Conservation (phyloP, 2,329 filamentous ascomycete species). For the Aureobasidium sp. region DNA sequence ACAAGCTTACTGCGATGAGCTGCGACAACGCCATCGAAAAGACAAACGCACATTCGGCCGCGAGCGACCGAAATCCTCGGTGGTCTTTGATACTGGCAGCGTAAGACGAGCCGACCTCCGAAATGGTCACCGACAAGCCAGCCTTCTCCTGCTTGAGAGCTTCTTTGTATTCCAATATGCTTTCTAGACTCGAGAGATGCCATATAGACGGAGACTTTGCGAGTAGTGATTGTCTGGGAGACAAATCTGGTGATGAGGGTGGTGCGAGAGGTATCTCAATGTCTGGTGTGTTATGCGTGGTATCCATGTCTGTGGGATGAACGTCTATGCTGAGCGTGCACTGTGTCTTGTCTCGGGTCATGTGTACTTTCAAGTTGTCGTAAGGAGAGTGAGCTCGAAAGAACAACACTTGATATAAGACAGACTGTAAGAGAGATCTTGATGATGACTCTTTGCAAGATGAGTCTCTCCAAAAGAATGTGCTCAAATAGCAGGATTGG, state of each 20-base stretch:
- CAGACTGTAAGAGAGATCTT: background rate
- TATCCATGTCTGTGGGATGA: background rate
- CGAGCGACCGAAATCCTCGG: conserved; percentile 22
- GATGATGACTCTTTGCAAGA: background rate
- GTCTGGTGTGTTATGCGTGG: background rate
- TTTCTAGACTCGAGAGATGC: conserved; percentile 23
- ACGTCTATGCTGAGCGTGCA: background rate
- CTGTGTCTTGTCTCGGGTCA: background rate
- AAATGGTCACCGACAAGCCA: conserved; percentile 15
- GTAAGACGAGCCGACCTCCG: background rate
- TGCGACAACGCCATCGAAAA: conserved; percentile 30
- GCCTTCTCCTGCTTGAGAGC: conserved; percentile 20
- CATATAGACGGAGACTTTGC: background rate
- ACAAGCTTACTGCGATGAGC: conserved; percentile 22
- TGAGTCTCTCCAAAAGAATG: background rate
- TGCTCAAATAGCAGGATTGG: background rate
- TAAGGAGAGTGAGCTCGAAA: background rate
- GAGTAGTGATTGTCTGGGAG: background rate
- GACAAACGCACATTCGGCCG: conserved; percentile 27
- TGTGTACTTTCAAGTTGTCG: background rate
- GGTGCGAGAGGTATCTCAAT: background rate
- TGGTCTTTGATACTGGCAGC: background rate
- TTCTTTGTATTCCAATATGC: conserved; percentile 25
- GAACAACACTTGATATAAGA: background rate
- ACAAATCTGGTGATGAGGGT: background rate